Base-by-base conservation (phyloP, 2,329 filamentous ascomycete species). In the Scytalidium sp. region DNA sequence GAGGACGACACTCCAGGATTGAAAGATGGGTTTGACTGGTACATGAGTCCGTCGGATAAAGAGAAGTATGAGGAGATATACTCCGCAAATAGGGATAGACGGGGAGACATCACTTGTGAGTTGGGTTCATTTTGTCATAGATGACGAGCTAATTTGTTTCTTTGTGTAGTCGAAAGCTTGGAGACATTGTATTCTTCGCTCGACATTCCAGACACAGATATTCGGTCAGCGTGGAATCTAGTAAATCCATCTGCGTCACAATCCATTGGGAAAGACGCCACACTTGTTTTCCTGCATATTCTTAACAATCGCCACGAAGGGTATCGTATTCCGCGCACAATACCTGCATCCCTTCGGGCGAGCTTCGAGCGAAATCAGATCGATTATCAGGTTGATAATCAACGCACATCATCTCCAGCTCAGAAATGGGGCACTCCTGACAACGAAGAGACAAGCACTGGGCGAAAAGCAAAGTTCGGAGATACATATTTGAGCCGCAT, bases 21-120 rank as follows among this genome's bases (percentile, higher is more conserved):
- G 55, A 96, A 96, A 68, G 91, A 97, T 70, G 93, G 93, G 11
- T 99, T 99, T 69, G 94, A 99, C 69, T 99, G 94, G 94, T 99
- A 99, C 74, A 99, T 99, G 90, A 91, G 84, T 52, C 94, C 94
- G 1, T 71, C 76, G 23, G 92, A 99, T 72, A 95, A 95, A 72
- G 67, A 83, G 56, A 97, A 97, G 71, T 99, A 99, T 73, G 91
- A 97, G 70, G 90, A 93, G 61, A 99, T 99, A 70, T 99, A 97
- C 72, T 88, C 87, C 56, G 91, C 95, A 62, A 95, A 91, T 72
- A 83, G 91, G 53, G 89, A 96, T 69, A 83, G 86, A 67, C 85
- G 92, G 46, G 94, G 94, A 56, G 90, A 96, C 64, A 80, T 92
- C 60, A 77, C 85, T 51, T 92, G 87, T 90, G 67, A 63, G 85